Percentiles rank a stretch among this genome's conserved stretches.
These are phyloP conservation scores for Racocetra persica DNA, from an alignment of 371 early-diverging fungal species.

Conservation along the genomic window DNA sequence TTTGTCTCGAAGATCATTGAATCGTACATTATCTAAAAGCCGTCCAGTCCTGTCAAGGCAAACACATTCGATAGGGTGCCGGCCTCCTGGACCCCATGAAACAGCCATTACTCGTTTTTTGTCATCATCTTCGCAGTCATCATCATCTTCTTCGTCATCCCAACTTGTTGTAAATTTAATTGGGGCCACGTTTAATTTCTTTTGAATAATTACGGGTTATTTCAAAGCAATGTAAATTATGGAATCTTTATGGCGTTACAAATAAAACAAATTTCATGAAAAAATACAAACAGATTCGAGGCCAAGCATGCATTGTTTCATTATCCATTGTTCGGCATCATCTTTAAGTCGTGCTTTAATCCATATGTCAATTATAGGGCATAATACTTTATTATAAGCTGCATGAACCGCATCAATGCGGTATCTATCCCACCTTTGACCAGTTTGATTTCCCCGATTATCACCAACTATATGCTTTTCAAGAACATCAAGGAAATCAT, in stretches of 20 bases:
- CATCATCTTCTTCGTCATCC: not conserved
- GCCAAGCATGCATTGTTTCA: not conserved
- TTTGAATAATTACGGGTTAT: too few relatives aligned
- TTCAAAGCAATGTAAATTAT: too few relatives aligned
- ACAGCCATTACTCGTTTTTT: conserved; percentile 79
- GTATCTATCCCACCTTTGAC: not conserved
- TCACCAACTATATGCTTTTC: conserved; percentile 69
- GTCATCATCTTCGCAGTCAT: conserved; percentile 35
- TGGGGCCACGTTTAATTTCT: not conserved
- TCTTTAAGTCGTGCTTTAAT: not conserved
- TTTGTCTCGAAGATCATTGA: conserved; percentile 69
- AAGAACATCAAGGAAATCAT: conserved; percentile 62
- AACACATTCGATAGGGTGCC: conserved; percentile 75
- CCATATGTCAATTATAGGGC: not conserved
- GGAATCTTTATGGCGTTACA: not conserved
- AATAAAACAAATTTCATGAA: not conserved
- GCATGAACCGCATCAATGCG: not conserved
- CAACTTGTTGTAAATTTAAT: not conserved
- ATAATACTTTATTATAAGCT: conserved; percentile 1
- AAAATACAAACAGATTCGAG: not conserved
- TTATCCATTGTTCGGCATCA: conserved; percentile 26
- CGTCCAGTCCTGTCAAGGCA: conserved; percentile 81
- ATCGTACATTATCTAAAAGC: conserved; percentile 67
- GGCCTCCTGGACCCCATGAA: conserved; percentile 82
- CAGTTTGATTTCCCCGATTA: not conserved